These are phyloP conservation scores for Fusarium tupiense DNA, from an alignment of 2,329 filamentous ascomycete species.

Conservation along the genomic window DNA sequence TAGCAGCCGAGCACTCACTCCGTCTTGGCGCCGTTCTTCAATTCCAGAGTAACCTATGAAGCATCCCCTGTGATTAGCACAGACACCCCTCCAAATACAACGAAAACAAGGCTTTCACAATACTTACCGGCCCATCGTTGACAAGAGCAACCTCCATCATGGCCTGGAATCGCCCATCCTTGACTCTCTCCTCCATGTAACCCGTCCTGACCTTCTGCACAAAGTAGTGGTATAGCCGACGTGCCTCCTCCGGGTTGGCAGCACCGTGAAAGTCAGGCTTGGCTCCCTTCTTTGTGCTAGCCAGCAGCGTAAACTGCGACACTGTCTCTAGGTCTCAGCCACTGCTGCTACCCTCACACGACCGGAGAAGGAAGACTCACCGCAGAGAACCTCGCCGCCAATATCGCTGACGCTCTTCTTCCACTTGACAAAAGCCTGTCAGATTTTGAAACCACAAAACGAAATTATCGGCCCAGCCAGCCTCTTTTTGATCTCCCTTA, in stretches of 20 bases:
- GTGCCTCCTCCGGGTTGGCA: conserved; percentile 80
- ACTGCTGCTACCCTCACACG: not conserved
- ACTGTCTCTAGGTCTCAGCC: conserved; percentile 63
- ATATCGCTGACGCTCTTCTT: conserved; percentile 91
- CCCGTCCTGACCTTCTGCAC: conserved; percentile 76
- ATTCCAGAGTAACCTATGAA: conserved; percentile 41
- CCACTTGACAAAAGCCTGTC: conserved; percentile 69
- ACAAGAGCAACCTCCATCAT: conserved; percentile 98
- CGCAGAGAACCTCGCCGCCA: conserved; percentile 90
- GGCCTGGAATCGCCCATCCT: conserved; percentile 96
- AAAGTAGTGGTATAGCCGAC: conserved; percentile 85
- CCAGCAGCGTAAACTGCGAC: conserved; percentile 95
- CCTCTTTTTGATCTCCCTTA: conserved; percentile 48
- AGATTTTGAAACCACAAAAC: conserved; percentile 4
- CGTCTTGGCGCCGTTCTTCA: conserved; percentile 38
- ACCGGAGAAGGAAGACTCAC: conserved; percentile 57
- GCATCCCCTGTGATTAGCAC: not conserved
- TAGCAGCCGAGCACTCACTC: not conserved
- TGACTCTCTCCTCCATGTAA: conserved; percentile 79
- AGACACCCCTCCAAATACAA: not conserved
- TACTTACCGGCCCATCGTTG: conserved; percentile 78
- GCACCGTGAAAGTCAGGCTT: conserved; percentile 96
- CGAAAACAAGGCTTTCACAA: not conserved
- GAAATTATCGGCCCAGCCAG: not conserved
- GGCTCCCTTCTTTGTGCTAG: conserved; percentile 92